These are phyloP conservation scores for Ogataea glucozyma DNA, from an alignment of 805 yeast species.

Conservation along the genomic window DNA sequence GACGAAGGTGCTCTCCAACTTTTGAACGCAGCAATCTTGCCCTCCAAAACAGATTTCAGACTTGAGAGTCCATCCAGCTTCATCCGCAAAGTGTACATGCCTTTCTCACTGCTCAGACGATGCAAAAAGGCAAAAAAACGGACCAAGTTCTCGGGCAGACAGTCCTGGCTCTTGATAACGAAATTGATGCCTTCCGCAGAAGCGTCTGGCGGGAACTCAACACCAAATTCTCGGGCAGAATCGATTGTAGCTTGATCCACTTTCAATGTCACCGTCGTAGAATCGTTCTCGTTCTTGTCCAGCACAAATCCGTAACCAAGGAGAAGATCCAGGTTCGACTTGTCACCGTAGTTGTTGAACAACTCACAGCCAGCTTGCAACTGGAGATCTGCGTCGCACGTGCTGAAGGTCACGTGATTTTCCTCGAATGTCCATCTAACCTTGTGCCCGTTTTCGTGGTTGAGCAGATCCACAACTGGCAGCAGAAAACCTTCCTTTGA, in stretches of 20 bases:
- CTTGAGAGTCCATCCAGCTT: conserved; percentile 61
- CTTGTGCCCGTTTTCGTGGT: conserved; percentile 61
- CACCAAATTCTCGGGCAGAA: conserved; percentile 38
- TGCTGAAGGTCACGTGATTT: conserved; percentile 38
- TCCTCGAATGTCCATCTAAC: conserved; percentile 58
- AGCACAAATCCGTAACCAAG: conserved; percentile 79
- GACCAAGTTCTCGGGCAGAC: conserved; percentile 45
- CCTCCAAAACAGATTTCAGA: conserved; percentile 49
- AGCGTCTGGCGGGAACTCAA: conserved; percentile 42
- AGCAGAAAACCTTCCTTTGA: conserved; percentile 56
- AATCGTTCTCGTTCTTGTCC: conserved; percentile 52
- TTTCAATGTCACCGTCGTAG: conserved; percentile 60
- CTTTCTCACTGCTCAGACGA: conserved; percentile 48
- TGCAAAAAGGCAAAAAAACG: conserved; percentile 57
- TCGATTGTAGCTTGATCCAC: conserved; percentile 38
- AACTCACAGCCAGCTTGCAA: conserved; percentile 55
- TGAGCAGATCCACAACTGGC: conserved; percentile 78
- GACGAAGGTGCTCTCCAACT: conserved; percentile 29
- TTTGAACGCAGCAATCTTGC: conserved; percentile 48
- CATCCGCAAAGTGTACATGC: conserved; percentile 50
- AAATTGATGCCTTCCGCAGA: conserved; percentile 41
- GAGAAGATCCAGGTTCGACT: conserved; percentile 62
- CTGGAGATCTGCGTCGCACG: conserved; percentile 30
- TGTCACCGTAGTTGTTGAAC: conserved; percentile 81
- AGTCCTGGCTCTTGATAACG: conserved; percentile 26